Evolutionary conservation across 2,329 filamentous ascomycete genomes (phyloP), one percentile per base, ranked within the genome.

Genomic region (Sclerotinia borealis): DNA sequence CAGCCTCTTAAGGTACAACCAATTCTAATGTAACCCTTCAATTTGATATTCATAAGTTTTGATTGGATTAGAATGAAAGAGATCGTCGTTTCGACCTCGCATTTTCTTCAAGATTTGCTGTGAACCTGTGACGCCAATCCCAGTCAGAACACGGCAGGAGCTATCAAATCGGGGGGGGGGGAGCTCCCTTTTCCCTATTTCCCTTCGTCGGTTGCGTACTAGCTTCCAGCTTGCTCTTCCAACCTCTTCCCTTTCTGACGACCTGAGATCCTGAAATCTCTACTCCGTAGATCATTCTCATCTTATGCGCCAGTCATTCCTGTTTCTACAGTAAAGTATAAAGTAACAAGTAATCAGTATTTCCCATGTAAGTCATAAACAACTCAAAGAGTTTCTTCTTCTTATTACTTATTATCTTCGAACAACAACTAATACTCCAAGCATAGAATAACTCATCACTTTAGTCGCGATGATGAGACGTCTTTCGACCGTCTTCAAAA

Each of bases 401-500:
- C 52, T 8, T 58, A 4, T 19, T 45, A 13, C 9, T 25, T 17
- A 22, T 36, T 10, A 15, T 50, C 31, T 37, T 59, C 6, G 29
- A 29, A 36, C 17, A 3, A 19, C 19, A 41, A 8, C 43, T 49
- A 36, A 36, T 25, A n/a, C 19, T 41, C 2, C 17, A 52, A 45
- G 11, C 29, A 39, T 17, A 60, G 58, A 37, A 29, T 25, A 31
- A 19, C 37, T 22, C 11, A 39, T n/a, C 29, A 27, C 29, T 37
- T 19, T 13, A 19, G 37, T 51, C 29, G 43, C 36, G n/a, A 63
- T 47, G 29, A 59, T 66, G 63, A 65, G 61, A 50, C 59, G 63
- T 2, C 45, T 65, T 10, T 39, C 63, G 13, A 63, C 48, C 17
- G 54, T 63, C n/a, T 66, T 66, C 31, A 63, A 59, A 31, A 65